Evolutionary conservation across 2,329 filamentous ascomycete species (phyloP), one percentile per base, ranked within the genome.

Genomic region (Acrodontium crateriforme): DNA sequence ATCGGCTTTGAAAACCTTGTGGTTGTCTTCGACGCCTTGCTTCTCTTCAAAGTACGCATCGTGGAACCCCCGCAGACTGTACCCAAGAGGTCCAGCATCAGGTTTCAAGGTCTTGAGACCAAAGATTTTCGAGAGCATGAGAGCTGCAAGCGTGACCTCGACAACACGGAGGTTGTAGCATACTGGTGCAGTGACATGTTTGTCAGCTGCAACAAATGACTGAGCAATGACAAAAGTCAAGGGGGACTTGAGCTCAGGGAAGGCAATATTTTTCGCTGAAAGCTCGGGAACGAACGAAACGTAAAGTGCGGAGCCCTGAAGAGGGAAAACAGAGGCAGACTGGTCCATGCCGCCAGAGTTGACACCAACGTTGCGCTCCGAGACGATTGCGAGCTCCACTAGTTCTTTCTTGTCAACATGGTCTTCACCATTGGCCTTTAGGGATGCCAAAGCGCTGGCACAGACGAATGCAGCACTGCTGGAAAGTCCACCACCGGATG

Each of bases 281-380:
- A 98, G 75, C 11, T 62, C 65, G 3, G 89, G 89, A 38, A 74
- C 74, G 60, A 98, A 98, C 7, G 78, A 80, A 34, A 94, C 87
- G 50, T 91, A 85, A 23, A 94, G 71, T 7, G 89, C 84, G 20
- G 79, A 81, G 27, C 82, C 85, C 40, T 76, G 74, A 45, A 82
- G 69, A 1, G 84, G 87, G 57, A 98, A 89, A 38, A 98, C 87
- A 0, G 87, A 95, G 18, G 89, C 89, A 9, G 84, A 77, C 60
- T 98, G 89, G 50, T 98, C 89, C 89, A 98, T 95, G 31, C 85
- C 89, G 54, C 89, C 89, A 4, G 84, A 91, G 59, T 95, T 95
- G 44, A 98, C 89, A 28, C 89, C 89, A 3, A 95, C 89, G 10
- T 80, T 77, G 31, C 89, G 74, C 60, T 98, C 89, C 24, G 84